Base-by-base conservation (phyloP, 108 stramenopile species). In the Asterionellopsis glacialis region DNA sequence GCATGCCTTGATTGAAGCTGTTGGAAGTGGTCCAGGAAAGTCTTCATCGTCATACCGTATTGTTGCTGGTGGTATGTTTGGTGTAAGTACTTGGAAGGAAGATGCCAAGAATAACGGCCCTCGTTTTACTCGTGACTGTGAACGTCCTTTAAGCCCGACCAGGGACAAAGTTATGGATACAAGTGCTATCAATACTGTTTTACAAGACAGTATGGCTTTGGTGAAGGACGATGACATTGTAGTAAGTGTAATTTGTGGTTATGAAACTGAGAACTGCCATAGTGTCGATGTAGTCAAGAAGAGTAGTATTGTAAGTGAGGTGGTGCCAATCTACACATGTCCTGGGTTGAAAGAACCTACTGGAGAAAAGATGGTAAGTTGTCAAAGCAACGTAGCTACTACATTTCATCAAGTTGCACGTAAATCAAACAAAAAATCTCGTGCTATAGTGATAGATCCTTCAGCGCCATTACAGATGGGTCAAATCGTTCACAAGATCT, bases 51-150 rank as follows among this genome's bases (percentile, higher is more conserved):
- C 65, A 11, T 91, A 67, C 67, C 82, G 86, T 33, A 73, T 91
- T 50, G 81, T 91, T 50, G 79, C 76, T 55, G 90, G 90, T 43
- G 90, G 90, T 44, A 91, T 91, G 84, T 77, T 77, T 64, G 90
- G 86, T 54, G 74, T 73, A 9, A 68, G 68, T 33, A 82, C 82
- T 45, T 91, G 93, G 93, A 73, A 76, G 48, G 80, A 89, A 25
- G 93, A 94, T 66, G 77, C 75, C 14, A 68, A 76, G 33, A 72
- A 75, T 15, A 72, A 78, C 19, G 93, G 93, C 19, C 93, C 93
- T 9, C 79, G 55, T 9, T 24, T 65, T 11, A 45, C n/a, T 6
- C 26, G 55, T 14, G 27, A 26, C 13, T 69, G 73, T 24, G 21
- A 51, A 10, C 41, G 45, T 1, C 28, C 18, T 0, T 1, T 25